Percentiles rank a stretch among this genome's conserved stretches.
phyloP scores from a whole-genome alignment of 1,284 basidiomycete genomes.

The Mycena sp. region DNA sequence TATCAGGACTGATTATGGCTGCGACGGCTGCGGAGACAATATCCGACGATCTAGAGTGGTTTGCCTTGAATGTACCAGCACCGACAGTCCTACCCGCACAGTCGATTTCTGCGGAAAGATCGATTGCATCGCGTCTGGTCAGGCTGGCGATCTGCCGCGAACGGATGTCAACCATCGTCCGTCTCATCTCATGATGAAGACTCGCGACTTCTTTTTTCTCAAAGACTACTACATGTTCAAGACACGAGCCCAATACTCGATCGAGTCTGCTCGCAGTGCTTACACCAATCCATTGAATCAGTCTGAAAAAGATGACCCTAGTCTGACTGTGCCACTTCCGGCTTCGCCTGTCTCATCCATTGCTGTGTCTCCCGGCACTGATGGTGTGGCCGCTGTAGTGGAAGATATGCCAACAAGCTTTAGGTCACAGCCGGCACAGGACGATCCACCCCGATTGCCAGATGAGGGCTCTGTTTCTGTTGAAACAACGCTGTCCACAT shows the following conservation, averaged over 20 bases:
- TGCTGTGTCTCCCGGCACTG: background rate
- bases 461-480: background rate
- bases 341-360: background rate
- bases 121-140: constrained; percentile 5
- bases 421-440: too few relatives aligned
- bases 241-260: background rate
- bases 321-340: background rate
- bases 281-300: background rate
- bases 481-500: background rate
- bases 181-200: constrained; percentile 6
- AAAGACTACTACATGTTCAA: constrained; percentile 6
- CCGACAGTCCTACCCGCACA: background rate
- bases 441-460: too few relatives aligned
- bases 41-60: constrained; percentile 4
- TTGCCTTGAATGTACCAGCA: constrained; percentile 14
- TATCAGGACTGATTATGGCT: background rate
- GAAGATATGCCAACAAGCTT: background rate
- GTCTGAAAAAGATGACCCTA: background rate
- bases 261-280: background rate
- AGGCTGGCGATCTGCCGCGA: background rate
- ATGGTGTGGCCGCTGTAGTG: background rate
- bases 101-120: constrained; percentile 14
- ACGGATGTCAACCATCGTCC: constrained; percentile 7
- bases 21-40: background rate
- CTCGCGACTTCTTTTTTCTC: constrained; percentile 13